These are phyloP conservation scores for Lojkania enalia DNA, from an alignment of 2,329 filamentous ascomycete species.

Conservation along the genomic window DNA sequence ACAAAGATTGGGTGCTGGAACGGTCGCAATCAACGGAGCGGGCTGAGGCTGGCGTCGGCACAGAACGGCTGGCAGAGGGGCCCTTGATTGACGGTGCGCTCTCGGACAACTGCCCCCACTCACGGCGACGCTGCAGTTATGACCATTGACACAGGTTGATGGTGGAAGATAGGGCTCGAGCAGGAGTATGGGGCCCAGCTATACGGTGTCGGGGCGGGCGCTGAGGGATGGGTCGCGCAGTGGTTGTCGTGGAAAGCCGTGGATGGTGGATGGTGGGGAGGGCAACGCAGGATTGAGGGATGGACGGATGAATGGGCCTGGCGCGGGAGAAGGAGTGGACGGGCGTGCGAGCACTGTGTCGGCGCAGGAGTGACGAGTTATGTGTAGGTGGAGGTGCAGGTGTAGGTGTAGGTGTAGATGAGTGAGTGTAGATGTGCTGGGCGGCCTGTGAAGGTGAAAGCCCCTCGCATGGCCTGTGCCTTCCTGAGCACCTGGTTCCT, in stretches of 20 bases:
- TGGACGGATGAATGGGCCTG: too few relatives aligned
- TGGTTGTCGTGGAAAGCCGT: conserved; percentile 12
- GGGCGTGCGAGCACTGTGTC: too few relatives aligned
- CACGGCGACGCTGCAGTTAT: conserved; percentile 14
- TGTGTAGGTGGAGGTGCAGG: too few relatives aligned
- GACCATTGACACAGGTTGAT: conserved; percentile 14
- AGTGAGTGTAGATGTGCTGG: too few relatives aligned
- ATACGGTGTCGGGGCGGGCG: conserved; percentile 1
- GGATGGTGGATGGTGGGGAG: conserved; percentile 13
- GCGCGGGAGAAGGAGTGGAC: too few relatives aligned
- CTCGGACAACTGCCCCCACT: conserved; percentile 13
- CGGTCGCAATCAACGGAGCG: neutral
- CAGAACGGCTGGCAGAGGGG: neutral
- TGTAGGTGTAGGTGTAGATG: too few relatives aligned
- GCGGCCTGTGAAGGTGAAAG: conserved; percentile 1
- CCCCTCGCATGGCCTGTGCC: neutral
- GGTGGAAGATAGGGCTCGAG: neutral
- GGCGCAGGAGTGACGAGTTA: too few relatives aligned
- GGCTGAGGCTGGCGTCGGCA: neutral
- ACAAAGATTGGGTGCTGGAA: too few relatives aligned
- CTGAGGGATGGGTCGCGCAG: conserved; percentile 3
- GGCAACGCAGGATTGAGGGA: too few relatives aligned
- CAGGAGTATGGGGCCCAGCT: too few relatives aligned
- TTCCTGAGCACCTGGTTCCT: neutral
- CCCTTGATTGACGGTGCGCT: neutral